Evolutionary conservation across 192 early-diverging fungal genomes (phyloP).

Genomic region (Coemansia sp.): DNA sequence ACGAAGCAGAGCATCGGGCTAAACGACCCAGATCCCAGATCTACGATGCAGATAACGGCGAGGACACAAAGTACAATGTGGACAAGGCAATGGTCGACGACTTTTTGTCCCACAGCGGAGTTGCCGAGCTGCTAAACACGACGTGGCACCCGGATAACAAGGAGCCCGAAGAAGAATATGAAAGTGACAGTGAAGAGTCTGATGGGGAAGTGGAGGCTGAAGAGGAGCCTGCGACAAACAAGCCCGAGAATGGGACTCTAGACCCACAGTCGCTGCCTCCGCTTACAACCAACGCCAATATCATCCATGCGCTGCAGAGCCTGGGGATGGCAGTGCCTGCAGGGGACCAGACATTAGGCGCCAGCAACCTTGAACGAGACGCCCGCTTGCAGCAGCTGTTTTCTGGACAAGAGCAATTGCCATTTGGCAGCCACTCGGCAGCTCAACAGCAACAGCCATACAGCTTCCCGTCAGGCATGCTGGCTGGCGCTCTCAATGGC

Average conservation of each 20-base stretch:
- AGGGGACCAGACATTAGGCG: background rate
- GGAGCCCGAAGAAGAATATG: slow-evolving; percentile 1
- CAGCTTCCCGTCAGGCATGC: slow-evolving; percentile 4
- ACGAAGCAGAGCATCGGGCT: slow-evolving; percentile 14
- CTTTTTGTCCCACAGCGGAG: slow-evolving; percentile 25
- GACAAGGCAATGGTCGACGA: slow-evolving; percentile 23
- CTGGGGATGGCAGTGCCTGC: background rate
- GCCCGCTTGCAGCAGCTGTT: background rate
- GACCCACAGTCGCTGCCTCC: background rate
- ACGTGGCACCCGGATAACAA: background rate
- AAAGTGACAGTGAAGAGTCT: slow-evolving; percentile 7
- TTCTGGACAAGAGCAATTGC: too few relatives aligned
- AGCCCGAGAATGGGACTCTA: background rate
- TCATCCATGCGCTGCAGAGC: slow-evolving; percentile 10
- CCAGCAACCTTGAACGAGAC: background rate
- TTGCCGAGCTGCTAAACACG: slow-evolving; percentile 23
- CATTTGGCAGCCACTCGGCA: too few relatives aligned
- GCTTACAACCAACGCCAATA: background rate
- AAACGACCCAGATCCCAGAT: slow-evolving; percentile 34
- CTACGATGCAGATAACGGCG: background rate
- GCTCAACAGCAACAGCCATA: background rate
- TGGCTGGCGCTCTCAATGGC: slow-evolving; percentile 1
- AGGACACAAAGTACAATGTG: slow-evolving; percentile 5
- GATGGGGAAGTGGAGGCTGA: slow-evolving; percentile 20
- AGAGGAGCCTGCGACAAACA: background rate